Evolutionary conservation across 1,139 yeast species (phyloP), one percentile per base, ranked within the genome.

Genomic region (Geotrichum reessii): DNA sequence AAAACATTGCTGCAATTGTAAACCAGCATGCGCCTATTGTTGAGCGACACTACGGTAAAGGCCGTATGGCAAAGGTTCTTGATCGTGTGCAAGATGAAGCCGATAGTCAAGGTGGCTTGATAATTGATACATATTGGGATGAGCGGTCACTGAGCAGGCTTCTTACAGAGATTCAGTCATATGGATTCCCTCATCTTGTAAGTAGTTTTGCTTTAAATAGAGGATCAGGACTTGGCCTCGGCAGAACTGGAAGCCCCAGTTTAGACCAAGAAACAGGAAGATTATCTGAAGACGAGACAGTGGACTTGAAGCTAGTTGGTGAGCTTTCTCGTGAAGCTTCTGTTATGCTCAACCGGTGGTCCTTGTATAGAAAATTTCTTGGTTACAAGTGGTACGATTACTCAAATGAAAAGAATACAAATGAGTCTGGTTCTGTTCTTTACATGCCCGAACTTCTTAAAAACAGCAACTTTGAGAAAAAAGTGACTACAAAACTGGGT

Each of bases 71-170:
- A 2, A 78, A 78, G 53, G 92, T 92, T 4, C 79, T 92, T 63
- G 83, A 80, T 28, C 82, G 81, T 59, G 85, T 93, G 42, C 96
- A 93, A 71, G 78, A 81, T 59, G 99, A 93, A 69, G 86, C 95
- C 22, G 99, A 93, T 68, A 79, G 92, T 14, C 99, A 93, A 68
- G 87, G 95, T 25, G 95, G 96, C 0, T 76, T 93, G 53, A 87
- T 93, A 11, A 78, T 89, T 58, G 98, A 93, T 70, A 89, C 95
- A 0, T 90, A 90, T 69, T 83, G 85, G 76, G 97, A 89, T 64
- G 79, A 82, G 53, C 80, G 89, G 62, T 77, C 86, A 48, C 69
- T 90, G 11, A 83, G 79, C 46, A 78, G 82, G 63, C 70, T 80
- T 14, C 67, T 87, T 25, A 79, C 78, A 57, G 90, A 86, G 52